A percentile compares a stretch with the other conserved stretches of the same genome.
Evolutionary conservation across 208 protist species (phyloP).

Genomic region (Leishmania aethiopica): DNA sequence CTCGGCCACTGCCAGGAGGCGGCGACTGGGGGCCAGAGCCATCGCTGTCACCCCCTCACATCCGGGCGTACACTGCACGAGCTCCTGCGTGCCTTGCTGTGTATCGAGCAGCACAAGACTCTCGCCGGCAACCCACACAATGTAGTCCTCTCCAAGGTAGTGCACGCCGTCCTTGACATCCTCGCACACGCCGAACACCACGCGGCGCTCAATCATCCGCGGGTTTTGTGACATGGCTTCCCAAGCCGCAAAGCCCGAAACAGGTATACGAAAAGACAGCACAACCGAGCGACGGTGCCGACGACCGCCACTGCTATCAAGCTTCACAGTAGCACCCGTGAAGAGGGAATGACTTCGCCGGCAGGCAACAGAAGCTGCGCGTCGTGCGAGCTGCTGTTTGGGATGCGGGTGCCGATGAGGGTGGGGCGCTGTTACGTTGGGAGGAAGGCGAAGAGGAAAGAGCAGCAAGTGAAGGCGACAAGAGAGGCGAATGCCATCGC

Average conservation of each 20-base stretch:
- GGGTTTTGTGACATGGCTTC: conserved; percentile 50
- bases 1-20: conserved; percentile 94
- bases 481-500: background rate
- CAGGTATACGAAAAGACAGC: conserved; percentile 7
- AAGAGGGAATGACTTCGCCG: background rate
- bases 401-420: background rate
- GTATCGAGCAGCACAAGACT: conserved; percentile 93
- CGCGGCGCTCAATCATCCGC: conserved; percentile 84
- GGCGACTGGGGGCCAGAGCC: conserved; percentile 89
- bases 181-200: conserved; percentile 94
- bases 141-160: conserved; percentile 94
- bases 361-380: background rate
- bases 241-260: background rate
- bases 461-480: conserved; percentile 1
- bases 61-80: conserved; percentile 85
- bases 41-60: conserved; percentile 92
- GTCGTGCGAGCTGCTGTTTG: background rate
- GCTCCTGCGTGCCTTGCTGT: conserved; percentile 90
- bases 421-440: background rate
- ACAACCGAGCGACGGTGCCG: background rate
- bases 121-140: conserved; percentile 92
- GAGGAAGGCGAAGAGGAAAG: background rate
- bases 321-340: background rate
- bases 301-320: background rate
- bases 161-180: conserved; percentile 93